phyloP scores from a whole-genome alignment of 495 filamentous ascomycete genomes.

The Annulohypoxylon maeteangense region DNA sequence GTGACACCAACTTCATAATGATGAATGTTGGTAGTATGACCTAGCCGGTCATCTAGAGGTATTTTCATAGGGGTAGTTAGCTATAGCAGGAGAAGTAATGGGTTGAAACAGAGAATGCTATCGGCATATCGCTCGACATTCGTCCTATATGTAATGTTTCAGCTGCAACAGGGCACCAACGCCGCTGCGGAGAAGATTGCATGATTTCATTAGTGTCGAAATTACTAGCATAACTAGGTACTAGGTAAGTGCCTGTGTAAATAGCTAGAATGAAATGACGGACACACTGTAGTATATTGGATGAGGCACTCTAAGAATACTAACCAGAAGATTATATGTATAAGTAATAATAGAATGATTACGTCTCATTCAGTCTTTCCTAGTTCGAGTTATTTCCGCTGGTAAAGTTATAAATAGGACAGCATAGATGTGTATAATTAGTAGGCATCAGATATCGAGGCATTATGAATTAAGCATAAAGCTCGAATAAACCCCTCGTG shows the following conservation, averaged over 20 bases:
- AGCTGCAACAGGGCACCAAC: conserved; percentile 11
- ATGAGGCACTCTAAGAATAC: not conserved
- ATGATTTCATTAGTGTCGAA: conserved; percentile 1
- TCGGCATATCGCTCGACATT: conserved; percentile 21
- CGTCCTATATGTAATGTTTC: conserved; percentile 35
- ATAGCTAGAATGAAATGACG: not conserved
- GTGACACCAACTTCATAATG: conserved; percentile 24
- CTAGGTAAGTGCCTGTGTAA: not conserved
- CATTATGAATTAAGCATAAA: not conserved
- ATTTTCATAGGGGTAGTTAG: not conserved
- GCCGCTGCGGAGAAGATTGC: conserved; percentile 29
- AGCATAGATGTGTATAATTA: not conserved
- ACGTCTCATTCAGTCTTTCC: not conserved
- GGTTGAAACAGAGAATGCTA: conserved; percentile 23
- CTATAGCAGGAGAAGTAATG: conserved; percentile 8
- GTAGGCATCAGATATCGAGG: not conserved
- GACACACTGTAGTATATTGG: not conserved
- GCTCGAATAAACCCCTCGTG: not conserved
- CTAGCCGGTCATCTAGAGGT: not conserved
- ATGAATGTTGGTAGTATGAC: not conserved
- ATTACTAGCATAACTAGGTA: not conserved
- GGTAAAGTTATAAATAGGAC: not conserved
- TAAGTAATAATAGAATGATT: not conserved
- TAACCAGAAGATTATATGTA: not conserved
- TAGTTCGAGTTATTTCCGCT: not conserved